phyloP scores from a whole-genome alignment of 2,329 filamentous ascomycete species.

The Aplosporella prunicola region DNA sequence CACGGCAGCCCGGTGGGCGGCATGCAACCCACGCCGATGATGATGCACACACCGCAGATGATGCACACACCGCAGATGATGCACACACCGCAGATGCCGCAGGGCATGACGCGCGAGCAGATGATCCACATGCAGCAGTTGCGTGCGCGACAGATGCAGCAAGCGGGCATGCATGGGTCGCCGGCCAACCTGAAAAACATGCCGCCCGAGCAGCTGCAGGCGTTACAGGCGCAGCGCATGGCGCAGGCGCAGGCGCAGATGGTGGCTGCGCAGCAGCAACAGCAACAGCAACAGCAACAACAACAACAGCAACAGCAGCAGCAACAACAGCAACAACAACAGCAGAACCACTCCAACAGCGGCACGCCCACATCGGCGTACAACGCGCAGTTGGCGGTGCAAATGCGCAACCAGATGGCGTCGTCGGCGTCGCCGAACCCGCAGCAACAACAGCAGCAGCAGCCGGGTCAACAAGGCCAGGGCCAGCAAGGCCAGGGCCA shows the following conservation, averaged over 20 bases:
- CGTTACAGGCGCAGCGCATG: constrained; percentile 2
- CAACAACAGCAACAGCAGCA: no score
- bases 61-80: constrained; percentile 27
- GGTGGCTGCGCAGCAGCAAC: constrained; percentile 5
- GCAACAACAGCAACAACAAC: no score
- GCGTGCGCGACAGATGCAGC: constrained; percentile 5
- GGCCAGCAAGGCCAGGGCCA: constrained; percentile 3
- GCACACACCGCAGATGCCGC: constrained; percentile 20
- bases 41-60: constrained; percentile 27
- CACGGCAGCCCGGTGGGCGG: constrained; percentile 24
- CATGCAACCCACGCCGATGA: constrained; percentile 27
- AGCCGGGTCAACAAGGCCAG: neutral
- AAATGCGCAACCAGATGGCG: constrained; percentile 9
- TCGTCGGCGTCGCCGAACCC: constrained; percentile 2
- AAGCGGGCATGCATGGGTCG: constrained; percentile 2
- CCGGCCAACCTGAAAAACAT: constrained; percentile 24
- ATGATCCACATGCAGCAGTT: constrained; percentile 6
- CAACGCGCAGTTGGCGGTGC: constrained; percentile 6
- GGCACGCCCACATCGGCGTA: constrained; percentile 2
- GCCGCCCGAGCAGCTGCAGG: constrained; percentile 27
- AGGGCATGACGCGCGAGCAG: constrained; percentile 6
- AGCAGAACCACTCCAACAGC: constrained; percentile 4
- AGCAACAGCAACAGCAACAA: no score
- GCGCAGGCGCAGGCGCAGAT: constrained; percentile 5
- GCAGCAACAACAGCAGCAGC: constrained; percentile 5